These are phyloP conservation scores for Venturia pyrina DNA, from an alignment of 2,329 filamentous ascomycete species.

Conservation along the genomic window DNA sequence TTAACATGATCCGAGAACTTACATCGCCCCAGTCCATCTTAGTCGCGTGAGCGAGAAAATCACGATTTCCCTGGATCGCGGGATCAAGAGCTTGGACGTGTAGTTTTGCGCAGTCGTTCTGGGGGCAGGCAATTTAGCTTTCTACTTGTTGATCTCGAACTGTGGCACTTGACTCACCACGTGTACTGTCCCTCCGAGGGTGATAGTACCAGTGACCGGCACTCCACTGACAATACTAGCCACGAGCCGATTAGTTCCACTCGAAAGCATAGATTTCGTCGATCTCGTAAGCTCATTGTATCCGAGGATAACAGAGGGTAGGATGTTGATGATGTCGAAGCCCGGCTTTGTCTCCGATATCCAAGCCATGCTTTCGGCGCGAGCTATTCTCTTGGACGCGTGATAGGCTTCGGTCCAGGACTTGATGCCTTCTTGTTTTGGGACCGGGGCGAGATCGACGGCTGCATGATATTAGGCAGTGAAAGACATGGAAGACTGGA, in stretches of 20 bases:
- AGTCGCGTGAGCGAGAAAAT: neutral
- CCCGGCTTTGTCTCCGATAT: slow-evolving; percentile 16
- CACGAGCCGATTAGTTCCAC: neutral
- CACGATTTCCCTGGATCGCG: neutral
- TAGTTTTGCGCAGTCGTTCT: neutral
- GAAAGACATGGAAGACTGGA: neutral
- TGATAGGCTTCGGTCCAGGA: slow-evolving; percentile 17
- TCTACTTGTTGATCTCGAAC: neutral
- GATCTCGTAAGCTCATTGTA: slow-evolving; percentile 21
- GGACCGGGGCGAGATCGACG: neutral
- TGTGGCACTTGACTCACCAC: neutral
- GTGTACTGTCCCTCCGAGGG: neutral
- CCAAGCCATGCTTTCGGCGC: slow-evolving; percentile 18
- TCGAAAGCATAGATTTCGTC: neutral
- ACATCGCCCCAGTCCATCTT: neutral
- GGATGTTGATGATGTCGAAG: slow-evolving; percentile 22
- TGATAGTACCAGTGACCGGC: neutral
- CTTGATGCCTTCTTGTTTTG: slow-evolving; percentile 7
- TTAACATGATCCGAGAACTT: neutral
- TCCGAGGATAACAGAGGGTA: slow-evolving; percentile 21
- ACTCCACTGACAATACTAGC: neutral
- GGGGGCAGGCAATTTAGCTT: neutral
- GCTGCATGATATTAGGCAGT: neutral
- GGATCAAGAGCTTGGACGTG: neutral
- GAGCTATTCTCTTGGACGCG: slow-evolving; percentile 19